Evolutionary conservation across 805 yeast genomes (phyloP).

Genomic region (Yamadazyma ubonensis): DNA sequence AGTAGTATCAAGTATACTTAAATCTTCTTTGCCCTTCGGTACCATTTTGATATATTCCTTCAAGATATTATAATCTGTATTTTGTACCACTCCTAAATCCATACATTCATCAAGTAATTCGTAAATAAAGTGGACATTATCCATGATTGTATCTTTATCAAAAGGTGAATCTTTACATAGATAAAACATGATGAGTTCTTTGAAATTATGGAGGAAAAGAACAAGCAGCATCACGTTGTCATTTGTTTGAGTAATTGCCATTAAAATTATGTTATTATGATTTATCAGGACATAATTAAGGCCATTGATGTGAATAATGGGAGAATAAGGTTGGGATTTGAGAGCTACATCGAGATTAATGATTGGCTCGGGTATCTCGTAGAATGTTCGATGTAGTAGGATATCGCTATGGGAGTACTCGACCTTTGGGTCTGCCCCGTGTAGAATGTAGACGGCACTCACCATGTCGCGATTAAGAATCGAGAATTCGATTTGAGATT

Average conservation of each 20-base stretch:
- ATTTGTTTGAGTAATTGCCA: slow-evolving; percentile 46
- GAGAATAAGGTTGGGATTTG: slow-evolving; percentile 27
- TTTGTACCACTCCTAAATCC: slow-evolving; percentile 85
- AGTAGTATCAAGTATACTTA: no score
- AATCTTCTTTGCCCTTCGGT: no score
- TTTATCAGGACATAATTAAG: slow-evolving; percentile 50
- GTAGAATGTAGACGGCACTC: slow-evolving; percentile 37
- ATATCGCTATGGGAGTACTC: slow-evolving; percentile 29
- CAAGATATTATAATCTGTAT: slow-evolving; percentile 74
- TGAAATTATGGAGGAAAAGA: slow-evolving; percentile 49
- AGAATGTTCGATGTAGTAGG: slow-evolving; percentile 34
- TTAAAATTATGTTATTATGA: slow-evolving; percentile 43
- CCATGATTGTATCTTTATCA: slow-evolving; percentile 60
- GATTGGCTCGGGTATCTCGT: slow-evolving; percentile 33
- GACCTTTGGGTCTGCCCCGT: slow-evolving; percentile 30
- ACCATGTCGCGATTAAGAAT: slow-evolving; percentile 28
- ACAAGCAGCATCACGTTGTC: slow-evolving; percentile 58
- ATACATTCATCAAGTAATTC: slow-evolving; percentile 87
- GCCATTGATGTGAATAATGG: slow-evolving; percentile 49
- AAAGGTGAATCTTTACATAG: slow-evolving; percentile 27
- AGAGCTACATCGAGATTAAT: slow-evolving; percentile 25
- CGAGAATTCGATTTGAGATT: slow-evolving; percentile 3
- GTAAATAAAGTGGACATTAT: slow-evolving; percentile 71
- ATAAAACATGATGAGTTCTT: slow-evolving; percentile 29
- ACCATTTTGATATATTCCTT: slow-evolving; percentile 74